Evolutionary conservation across 78 protist genomes (phyloP).

Genomic region (Mastigamoeba balamuthi): DNA sequence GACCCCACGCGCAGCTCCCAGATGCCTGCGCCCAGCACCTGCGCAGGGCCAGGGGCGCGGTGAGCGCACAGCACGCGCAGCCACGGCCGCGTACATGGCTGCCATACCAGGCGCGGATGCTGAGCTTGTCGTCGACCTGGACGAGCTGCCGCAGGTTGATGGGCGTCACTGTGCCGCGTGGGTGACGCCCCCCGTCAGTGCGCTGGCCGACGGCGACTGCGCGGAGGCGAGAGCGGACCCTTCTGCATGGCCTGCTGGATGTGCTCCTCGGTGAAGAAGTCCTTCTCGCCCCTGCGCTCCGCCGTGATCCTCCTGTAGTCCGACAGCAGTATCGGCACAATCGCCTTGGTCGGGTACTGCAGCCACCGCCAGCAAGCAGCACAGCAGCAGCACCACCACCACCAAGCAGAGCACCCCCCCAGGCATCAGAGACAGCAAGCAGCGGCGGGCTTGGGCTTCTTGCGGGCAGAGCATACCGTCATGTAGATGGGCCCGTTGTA

Average conservation of each 20-base stretch:
- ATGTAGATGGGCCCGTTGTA: conserved; percentile 88
- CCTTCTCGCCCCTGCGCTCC: conserved; percentile 57
- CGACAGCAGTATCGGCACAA: conserved; percentile 84
- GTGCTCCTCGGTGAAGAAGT: conserved; percentile 69
- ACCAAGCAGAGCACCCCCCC: too few relatives aligned
- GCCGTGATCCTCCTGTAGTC: conserved; percentile 69
- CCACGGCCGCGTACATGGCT: conserved; percentile 79
- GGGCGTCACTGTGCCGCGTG: conserved; percentile 23
- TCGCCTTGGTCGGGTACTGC: conserved; percentile 83
- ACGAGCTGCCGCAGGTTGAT: conserved; percentile 69
- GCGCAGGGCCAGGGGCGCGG: background rate
- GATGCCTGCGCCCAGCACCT: conserved; percentile 94
- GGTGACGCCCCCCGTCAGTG: background rate
- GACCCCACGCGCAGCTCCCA: conserved; percentile 73
- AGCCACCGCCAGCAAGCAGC: background rate
- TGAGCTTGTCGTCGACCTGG: conserved; percentile 65
- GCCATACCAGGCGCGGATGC: conserved; percentile 82
- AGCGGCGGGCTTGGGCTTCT: too few relatives aligned
- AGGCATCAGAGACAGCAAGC: too few relatives aligned
- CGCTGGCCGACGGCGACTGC: background rate
- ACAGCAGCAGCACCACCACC: too few relatives aligned
- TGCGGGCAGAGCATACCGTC: too few relatives aligned
- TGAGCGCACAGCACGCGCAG: background rate
- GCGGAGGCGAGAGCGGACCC: background rate
- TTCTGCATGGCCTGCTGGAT: conserved; percentile 80